These are phyloP conservation scores for Eucalyptus pauciflora DNA, from an alignment of 345 rosid species.

Conservation along the genomic window DNA sequence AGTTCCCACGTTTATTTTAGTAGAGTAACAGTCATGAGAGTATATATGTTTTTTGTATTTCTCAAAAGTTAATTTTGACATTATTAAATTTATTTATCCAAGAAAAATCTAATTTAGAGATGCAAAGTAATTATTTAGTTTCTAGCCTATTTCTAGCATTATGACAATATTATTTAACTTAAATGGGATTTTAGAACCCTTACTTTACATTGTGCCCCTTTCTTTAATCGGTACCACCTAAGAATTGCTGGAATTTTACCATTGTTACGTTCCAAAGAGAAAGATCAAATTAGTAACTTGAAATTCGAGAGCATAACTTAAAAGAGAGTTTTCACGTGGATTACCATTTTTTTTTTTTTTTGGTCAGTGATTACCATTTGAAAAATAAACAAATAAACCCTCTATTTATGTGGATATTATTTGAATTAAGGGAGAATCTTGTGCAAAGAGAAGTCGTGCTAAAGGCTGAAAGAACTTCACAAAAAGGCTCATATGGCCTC, in stretches of 20 bases:
- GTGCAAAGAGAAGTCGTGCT: neutral
- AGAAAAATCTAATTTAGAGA: neutral
- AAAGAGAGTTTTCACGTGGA: neutral
- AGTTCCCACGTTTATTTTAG: neutral
- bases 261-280: neutral
- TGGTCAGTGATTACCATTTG: too few species aligned
- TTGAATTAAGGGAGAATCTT: neutral
- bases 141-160: neutral
- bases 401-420: neutral
- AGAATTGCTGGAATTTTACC: neutral
- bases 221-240: neutral
- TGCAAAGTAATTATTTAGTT: neutral
- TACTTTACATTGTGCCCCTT: neutral
- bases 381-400: neutral
- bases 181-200: neutral
- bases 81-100: neutral
- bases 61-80: neutral
- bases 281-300: neutral
- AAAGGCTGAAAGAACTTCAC: neutral
- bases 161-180: neutral
- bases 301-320: neutral
- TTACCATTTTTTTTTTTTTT: too few species aligned
- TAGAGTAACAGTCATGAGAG: neutral
- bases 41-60: neutral
- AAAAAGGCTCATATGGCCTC: neutral